Conservation (phyloP, 345 rosid species). For the Populus davidiana region DNA sequence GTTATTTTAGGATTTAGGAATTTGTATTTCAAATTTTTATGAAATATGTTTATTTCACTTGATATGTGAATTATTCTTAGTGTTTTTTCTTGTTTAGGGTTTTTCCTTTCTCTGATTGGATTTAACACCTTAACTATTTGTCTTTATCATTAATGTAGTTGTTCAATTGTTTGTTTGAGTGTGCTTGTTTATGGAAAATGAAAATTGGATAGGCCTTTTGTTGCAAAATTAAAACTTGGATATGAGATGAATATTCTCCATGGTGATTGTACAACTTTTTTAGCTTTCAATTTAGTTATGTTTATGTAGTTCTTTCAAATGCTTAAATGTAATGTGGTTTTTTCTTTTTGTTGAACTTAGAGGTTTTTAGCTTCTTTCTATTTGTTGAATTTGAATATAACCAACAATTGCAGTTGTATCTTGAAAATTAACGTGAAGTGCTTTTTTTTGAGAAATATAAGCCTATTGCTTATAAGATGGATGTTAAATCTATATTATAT, state of each 20-base stretch:
- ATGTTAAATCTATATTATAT: not conserved
- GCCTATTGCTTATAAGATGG: not conserved
- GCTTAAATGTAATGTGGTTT: not conserved
- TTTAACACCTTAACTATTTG: too few relatives aligned
- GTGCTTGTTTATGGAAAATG: too few relatives aligned
- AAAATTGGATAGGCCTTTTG: too few relatives aligned
- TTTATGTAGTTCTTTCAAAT: not conserved
- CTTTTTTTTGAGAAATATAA: not conserved
- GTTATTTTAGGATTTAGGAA: too few relatives aligned
- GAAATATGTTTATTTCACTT: too few relatives aligned
- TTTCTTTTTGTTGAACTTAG: not conserved
- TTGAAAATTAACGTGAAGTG: not conserved
- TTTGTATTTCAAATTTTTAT: too few relatives aligned
- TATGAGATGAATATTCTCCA: slow-evolving; percentile 8
- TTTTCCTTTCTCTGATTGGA: too few relatives aligned
- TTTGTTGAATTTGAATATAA: not conserved
- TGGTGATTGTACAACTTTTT: slow-evolving; percentile 9
- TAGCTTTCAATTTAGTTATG: slow-evolving; percentile 3
- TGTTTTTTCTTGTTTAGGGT: too few relatives aligned
- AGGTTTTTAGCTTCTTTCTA: not conserved
- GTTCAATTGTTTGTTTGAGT: too few relatives aligned
- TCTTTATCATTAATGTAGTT: too few relatives aligned
- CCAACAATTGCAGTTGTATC: not conserved
- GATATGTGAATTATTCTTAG: too few relatives aligned
- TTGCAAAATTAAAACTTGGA: too few relatives aligned